phyloP scores from a whole-genome alignment of 352 stramenopile genomes.

The Pythium folliculosum region DNA sequence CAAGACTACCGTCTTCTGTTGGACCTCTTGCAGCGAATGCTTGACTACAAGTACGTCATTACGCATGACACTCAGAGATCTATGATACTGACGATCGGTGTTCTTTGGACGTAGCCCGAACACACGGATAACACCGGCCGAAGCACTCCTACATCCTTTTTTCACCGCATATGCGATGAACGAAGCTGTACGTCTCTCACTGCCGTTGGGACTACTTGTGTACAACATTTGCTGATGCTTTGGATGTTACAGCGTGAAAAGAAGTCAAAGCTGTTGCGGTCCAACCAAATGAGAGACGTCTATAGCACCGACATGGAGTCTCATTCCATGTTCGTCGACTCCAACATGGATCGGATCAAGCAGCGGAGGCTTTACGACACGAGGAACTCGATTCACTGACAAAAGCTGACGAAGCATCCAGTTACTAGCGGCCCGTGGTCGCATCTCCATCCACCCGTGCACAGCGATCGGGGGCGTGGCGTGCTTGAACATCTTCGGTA shows the following conservation, averaged over 20 bases:
- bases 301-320: slow-evolving; percentile 25
- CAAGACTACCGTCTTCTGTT: slow-evolving; percentile 93
- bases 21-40: slow-evolving; percentile 94
- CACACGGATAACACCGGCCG: slow-evolving; percentile 89
- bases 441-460: background rate
- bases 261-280: slow-evolving; percentile 34
- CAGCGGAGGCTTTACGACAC: slow-evolving; percentile 32
- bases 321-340: slow-evolving; percentile 32
- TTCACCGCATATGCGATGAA: slow-evolving; percentile 52
- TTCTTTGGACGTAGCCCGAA: slow-evolving; percentile 47
- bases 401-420: background rate
- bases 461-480: no score
- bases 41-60: slow-evolving; percentile 92
- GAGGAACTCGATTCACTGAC: slow-evolving; percentile 28
- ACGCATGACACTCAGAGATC: no score
- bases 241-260: slow-evolving; percentile 27
- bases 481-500: no score
- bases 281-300: slow-evolving; percentile 32
- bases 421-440: background rate
- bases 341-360: slow-evolving; percentile 32
- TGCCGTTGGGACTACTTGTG: background rate
- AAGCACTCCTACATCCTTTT: slow-evolving; percentile 95
- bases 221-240: background rate
- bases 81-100: background rate
- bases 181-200: slow-evolving; percentile 34